These are phyloP conservation scores for Botryosphaeria dothidea DNA, from an alignment of 2,329 filamentous ascomycete species.

Conservation along the genomic window DNA sequence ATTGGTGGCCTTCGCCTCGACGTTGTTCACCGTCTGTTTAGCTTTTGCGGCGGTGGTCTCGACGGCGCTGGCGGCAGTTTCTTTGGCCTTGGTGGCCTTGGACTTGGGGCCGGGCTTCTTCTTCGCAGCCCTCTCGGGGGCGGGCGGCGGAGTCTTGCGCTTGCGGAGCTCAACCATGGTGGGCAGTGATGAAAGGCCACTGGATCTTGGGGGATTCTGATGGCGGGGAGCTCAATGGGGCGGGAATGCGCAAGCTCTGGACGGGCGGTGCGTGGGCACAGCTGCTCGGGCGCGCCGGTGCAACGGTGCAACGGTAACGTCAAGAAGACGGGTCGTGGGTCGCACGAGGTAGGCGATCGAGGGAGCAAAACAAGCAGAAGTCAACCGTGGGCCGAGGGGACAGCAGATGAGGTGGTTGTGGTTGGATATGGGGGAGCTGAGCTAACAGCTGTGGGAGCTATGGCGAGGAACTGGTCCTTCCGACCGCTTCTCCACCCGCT, in stretches of 20 bases:
- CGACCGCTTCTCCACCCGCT: slow-evolving; percentile 5
- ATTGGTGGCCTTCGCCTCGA: slow-evolving; percentile 27
- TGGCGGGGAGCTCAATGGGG: not conserved
- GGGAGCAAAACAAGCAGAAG: not conserved
- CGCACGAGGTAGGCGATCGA: slow-evolving; percentile 5
- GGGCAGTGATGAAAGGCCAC: not conserved
- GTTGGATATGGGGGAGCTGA: not conserved
- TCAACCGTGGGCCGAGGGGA: not conserved
- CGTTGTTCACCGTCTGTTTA: slow-evolving; percentile 30
- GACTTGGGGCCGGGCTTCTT: slow-evolving; percentile 47
- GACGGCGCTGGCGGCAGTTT: slow-evolving; percentile 22
- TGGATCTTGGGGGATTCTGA: not conserved
- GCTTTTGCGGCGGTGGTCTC: slow-evolving; percentile 25
- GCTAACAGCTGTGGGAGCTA: slow-evolving; percentile 10
- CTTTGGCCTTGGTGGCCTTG: slow-evolving; percentile 33
- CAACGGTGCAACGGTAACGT: slow-evolving; percentile 5
- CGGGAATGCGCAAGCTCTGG: not conserved
- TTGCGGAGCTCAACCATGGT: slow-evolving; percentile 63
- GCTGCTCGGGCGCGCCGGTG: not conserved
- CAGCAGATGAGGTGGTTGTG: not conserved
- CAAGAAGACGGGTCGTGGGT: not conserved
- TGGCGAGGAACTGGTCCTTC: not conserved
- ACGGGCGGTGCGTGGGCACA: not conserved
- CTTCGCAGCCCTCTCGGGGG: slow-evolving; percentile 49
- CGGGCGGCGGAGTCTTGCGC: slow-evolving; percentile 58